Percentiles rank a stretch among this genome's conserved stretches.
Evolutionary conservation across 1,284 basidiomycete genomes (phyloP).

Genomic region (Polyporus tsugae): DNA sequence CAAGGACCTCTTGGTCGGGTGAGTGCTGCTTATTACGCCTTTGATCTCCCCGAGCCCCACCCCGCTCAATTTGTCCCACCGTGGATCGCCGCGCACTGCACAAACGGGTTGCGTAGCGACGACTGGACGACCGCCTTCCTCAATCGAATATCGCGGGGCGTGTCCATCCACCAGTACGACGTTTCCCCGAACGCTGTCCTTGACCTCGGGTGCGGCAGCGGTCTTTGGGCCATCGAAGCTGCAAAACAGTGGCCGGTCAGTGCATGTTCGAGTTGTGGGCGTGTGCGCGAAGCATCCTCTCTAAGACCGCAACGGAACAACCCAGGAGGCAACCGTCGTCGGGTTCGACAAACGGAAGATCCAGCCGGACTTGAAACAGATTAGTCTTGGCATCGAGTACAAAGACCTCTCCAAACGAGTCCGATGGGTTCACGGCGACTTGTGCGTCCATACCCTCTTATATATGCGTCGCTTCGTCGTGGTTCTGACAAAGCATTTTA

Average conservation of each 20-base stretch:
- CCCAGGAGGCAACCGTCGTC: constrained; percentile 60
- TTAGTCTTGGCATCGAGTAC: constrained; percentile 38
- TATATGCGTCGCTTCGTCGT: not conserved
- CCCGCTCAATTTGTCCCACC: constrained; percentile 12
- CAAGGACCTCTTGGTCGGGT: constrained; percentile 62
- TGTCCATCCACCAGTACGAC: constrained; percentile 64
- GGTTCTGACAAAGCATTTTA: constrained; percentile 36
- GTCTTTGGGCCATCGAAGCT: constrained; percentile 76
- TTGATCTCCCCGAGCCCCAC: constrained; percentile 10
- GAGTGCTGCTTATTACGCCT: constrained; percentile 37
- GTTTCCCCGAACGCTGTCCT: constrained; percentile 62
- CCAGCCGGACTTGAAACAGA: constrained; percentile 62
- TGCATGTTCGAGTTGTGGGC: constrained; percentile 21
- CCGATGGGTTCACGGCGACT: constrained; percentile 71
- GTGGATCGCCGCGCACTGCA: not conserved
- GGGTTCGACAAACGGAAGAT: constrained; percentile 65
- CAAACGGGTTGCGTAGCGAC: constrained; percentile 52
- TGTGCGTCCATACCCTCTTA: constrained; percentile 51
- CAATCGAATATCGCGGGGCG: constrained; percentile 50
- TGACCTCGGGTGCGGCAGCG: constrained; percentile 85
- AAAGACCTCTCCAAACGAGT: constrained; percentile 57
- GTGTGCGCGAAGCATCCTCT: constrained; percentile 1
- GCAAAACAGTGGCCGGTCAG: constrained; percentile 70
- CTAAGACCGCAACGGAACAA: constrained; percentile 4
- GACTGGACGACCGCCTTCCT: constrained; percentile 75